These are phyloP conservation scores for Eremothecium coryli DNA, from an alignment of 1,139 yeast species.

Conservation along the genomic window DNA sequence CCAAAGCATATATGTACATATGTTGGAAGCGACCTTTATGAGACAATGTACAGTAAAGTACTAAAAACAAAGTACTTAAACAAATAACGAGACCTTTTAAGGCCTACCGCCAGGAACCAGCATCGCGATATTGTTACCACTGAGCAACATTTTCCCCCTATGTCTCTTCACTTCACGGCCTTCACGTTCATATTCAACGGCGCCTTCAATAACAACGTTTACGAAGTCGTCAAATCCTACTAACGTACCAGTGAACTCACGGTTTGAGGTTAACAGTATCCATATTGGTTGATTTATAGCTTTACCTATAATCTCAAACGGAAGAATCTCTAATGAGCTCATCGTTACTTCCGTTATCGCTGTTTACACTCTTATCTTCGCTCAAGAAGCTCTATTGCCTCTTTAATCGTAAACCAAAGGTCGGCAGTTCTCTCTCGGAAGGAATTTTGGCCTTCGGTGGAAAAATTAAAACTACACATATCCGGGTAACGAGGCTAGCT, in stretches of 20 bases:
- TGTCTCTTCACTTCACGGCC: slow-evolving; percentile 36
- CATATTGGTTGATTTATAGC: slow-evolving; percentile 74
- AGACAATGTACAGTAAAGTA: too few species aligned
- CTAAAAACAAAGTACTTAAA: too few species aligned
- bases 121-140: slow-evolving; percentile 88
- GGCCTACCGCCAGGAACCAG: slow-evolving; percentile 43
- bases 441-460: too few species aligned
- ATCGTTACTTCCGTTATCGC: slow-evolving; percentile 2
- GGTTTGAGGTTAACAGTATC: slow-evolving; percentile 65
- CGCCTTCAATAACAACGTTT: slow-evolving; percentile 81
- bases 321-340: slow-evolving; percentile 37
- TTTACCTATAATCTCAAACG: slow-evolving; percentile 80
- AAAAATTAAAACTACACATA: too few species aligned
- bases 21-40: background rate
- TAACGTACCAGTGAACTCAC: slow-evolving; percentile 77
- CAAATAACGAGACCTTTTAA: too few species aligned
- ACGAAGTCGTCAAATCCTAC: slow-evolving; percentile 94
- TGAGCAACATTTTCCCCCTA: slow-evolving; percentile 56
- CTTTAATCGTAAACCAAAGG: too few species aligned
- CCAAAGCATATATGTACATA: background rate
- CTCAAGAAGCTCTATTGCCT: too few species aligned
- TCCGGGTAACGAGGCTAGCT: too few species aligned
- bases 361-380: too few species aligned
- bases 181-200: slow-evolving; percentile 46
- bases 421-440: too few species aligned